Base-by-base conservation (phyloP, 768 basidiomycete species). In the Dacryopinax spathularia region DNA sequence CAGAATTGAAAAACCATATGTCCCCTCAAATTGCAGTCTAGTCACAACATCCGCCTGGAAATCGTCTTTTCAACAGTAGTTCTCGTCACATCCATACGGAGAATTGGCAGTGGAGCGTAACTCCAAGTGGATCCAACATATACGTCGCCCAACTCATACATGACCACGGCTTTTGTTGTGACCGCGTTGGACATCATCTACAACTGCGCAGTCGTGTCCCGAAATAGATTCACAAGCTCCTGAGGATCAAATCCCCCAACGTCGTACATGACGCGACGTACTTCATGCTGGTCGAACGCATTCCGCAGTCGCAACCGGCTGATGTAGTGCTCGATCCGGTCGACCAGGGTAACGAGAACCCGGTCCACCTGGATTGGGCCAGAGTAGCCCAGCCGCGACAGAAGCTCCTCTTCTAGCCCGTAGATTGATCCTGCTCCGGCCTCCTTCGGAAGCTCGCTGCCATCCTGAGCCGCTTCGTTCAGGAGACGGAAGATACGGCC, bases 401-500 rank as follows among this genome's bases (percentile, higher is more conserved):
- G 31, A 13, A 56, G 18, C 48, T 56, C 13, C 13, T 29, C 48
- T 20, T 27, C 25, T 29, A 22, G 48, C 3, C 48, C 48, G 18
- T 56, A 20, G 13, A 56, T 6, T 13, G 15, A 31, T 29, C 10
- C 13, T 29, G 10, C 22, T 31, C 48, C 48, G 22, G 25, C 48
- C 31, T 29, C 15, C 29, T 56, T 29, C 25, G 31, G 2, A 13
- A 29, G 9, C 18, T 56, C 29, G 48, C 12, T 29, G 48, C 15
- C n/a, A 13, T 13, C 48, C 9, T 29, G 13, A 18, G 29, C 48
- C 6, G 48, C 48, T 6, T 29, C 48, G 4, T 56, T 22, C 43
- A 44, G 13, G 15, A 56, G 25, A 29, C 79, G 78, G 75, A 88
- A 87, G 13, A 86, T 75, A 2, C 86, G 81, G 0, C 75, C 77